Evolutionary conservation across 495 filamentous ascomycete species (phyloP), one percentile per base, ranked within the genome.

Genomic region (Daldinia childiae): DNA sequence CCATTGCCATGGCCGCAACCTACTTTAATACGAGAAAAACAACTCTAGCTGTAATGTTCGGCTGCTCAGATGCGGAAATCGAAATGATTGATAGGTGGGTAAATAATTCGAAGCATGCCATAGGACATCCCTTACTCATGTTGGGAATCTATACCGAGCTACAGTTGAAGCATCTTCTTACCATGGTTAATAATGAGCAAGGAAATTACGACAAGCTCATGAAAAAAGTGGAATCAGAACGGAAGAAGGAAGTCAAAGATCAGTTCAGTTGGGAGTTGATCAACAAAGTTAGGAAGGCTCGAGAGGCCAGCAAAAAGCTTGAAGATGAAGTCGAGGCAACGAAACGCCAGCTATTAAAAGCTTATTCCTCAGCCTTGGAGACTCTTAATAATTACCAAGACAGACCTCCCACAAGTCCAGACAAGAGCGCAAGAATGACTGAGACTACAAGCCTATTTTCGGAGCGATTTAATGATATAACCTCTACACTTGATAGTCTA

Each of bases 381-480:
- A 48, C 5, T 14, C 39, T 45, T 0, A 21, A 57, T 7, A 57
- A 15, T 19, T 15, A 0, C 21, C 4, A 6, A 52, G 48, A 52
- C 1, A 11, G 26, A 0, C 6, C 9, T n/a, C n/a, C n/a, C n/a
- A n/a, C n/a, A n/a, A n/a, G n/a, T n/a, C n/a, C n/a, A n/a, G n/a
- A n/a, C n/a, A n/a, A n/a, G n/a, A n/a, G n/a, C n/a, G n/a, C n/a
- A n/a, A n/a, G 6, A 52, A 29, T n/a, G 48, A 3, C 9, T 0
- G 29, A 56, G n/a, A 56, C 5, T 0, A 55, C 48, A 21, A 39
- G 26, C 29, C 32, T 38, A 26, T 41, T 60, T 11, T 29, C 39
- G 15, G 58, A 45, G 58, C 36, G 58, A n/a, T 60, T 48, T 43
- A 32, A 48, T 9, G 58, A 60, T 45, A 60, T 60, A 60, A 34